Percentiles rank a stretch among this genome's conserved stretches.
Conservation (phyloP, 2,329 filamentous ascomycete genomes). For the Botrytis paeoniae region DNA sequence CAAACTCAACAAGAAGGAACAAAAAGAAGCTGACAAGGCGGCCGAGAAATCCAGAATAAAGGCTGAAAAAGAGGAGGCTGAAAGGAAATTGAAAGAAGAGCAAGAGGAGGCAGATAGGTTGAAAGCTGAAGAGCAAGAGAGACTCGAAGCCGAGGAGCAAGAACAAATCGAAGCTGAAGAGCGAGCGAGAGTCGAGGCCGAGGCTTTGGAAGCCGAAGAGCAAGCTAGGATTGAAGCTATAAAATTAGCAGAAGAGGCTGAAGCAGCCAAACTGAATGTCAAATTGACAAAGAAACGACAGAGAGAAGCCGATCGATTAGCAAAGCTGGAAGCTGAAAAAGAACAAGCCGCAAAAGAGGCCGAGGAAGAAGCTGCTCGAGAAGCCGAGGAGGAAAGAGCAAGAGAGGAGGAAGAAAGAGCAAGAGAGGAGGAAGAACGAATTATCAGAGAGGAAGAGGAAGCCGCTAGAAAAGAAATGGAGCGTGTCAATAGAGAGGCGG, state of each 20-base stretch:
- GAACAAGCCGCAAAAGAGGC: conserved; percentile 38
- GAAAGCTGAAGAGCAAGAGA: conserved; percentile 32
- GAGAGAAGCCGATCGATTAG: conserved; percentile 30
- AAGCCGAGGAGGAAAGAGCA: conserved; percentile 38
- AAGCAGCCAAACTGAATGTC: conserved; percentile 38
- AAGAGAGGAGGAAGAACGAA: conserved; percentile 40
- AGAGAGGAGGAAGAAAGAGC: conserved; percentile 43
- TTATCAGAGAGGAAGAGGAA: conserved; percentile 42
- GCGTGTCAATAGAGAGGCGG: conserved; percentile 35
- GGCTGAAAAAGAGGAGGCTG: conserved; percentile 49
- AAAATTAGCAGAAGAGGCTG: conserved; percentile 27
- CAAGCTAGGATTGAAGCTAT: conserved; percentile 38
- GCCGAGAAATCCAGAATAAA: conserved; percentile 51
- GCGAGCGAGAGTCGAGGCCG: conserved; percentile 49
- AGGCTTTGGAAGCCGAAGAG: conserved; percentile 49
- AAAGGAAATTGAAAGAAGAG: conserved; percentile 36
- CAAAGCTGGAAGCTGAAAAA: conserved; percentile 37
- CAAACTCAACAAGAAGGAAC: conserved; percentile 51
- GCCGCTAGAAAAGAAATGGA: conserved; percentile 41
- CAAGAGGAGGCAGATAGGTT: conserved; percentile 32
- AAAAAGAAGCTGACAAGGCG: conserved; percentile 48
- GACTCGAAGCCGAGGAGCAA: conserved; percentile 33
- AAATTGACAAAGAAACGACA: conserved; percentile 39
- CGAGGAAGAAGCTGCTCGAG: conserved; percentile 39
- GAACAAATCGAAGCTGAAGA: conserved; percentile 38